Evolutionary conservation across 345 rosid genomes (phyloP).

Genomic region (Eucalyptus rudis): DNA sequence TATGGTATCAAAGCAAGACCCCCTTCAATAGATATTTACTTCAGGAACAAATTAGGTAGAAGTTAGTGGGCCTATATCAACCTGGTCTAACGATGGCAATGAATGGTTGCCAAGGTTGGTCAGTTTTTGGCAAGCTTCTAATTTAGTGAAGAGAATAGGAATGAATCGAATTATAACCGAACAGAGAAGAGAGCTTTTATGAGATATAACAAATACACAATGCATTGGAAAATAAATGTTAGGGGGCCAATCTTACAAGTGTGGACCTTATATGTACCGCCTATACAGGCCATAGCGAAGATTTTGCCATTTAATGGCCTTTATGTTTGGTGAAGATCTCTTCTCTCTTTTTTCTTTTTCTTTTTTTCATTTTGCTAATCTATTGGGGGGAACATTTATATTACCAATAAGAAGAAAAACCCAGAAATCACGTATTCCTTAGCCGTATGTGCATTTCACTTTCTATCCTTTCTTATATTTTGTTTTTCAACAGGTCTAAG

Average conservation of each 20-base stretch:
- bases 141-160: background rate
- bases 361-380: background rate
- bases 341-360: rapidly evolving
- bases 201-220: background rate
- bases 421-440: background rate
- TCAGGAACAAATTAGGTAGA: background rate
- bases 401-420: background rate
- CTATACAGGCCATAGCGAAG: background rate
- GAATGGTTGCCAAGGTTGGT: background rate
- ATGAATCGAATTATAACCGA: background rate
- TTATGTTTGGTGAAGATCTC: background rate
- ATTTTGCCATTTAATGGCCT: background rate
- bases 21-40: too few relatives aligned
- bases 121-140: too few relatives aligned
- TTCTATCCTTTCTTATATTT: background rate
- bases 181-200: background rate
- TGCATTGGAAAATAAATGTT: background rate
- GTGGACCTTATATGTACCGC: background rate
- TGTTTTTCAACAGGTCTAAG: background rate
- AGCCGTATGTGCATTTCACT: background rate
- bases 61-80: background rate
- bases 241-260: background rate
- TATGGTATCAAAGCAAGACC: too few relatives aligned
- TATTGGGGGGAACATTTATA: background rate
- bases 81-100: background rate